These are phyloP conservation scores for Paraphoma sp. DNA, from an alignment of 2,329 filamentous ascomycete species.

Conservation along the genomic window DNA sequence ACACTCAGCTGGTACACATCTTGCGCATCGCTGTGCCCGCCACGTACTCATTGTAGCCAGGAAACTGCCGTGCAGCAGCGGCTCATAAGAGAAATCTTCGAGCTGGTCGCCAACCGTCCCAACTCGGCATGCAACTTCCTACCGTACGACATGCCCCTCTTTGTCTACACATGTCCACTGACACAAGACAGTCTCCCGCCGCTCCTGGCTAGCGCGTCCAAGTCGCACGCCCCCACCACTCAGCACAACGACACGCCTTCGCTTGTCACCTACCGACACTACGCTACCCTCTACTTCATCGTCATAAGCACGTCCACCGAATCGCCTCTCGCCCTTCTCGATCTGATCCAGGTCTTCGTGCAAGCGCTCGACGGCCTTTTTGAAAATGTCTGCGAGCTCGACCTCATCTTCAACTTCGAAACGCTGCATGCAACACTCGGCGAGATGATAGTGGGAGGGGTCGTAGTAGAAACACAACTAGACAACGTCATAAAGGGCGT, in stretches of 20 bases:
- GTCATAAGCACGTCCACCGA: conserved; percentile 96
- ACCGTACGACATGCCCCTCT: conserved; percentile 58
- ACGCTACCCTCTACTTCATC: conserved; percentile 98
- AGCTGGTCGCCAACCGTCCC: conserved; percentile 89
- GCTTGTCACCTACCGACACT: conserved; percentile 96
- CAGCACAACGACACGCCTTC: conserved; percentile 88
- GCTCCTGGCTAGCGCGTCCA: conserved; percentile 61
- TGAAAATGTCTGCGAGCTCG: conserved; percentile 97
- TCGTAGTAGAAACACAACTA: conserved; percentile 90
- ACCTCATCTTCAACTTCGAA: conserved; percentile 99
- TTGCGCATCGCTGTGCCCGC: no score
- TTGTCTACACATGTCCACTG: conserved; percentile 48
- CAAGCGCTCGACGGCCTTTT: conserved; percentile 94
- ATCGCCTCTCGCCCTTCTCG: conserved; percentile 91
- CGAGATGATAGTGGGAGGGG: conserved; percentile 95
- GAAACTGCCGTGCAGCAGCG: conserved; percentile 97
- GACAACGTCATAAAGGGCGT: conserved; percentile 90
- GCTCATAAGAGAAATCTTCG: conserved; percentile 96
- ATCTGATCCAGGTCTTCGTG: conserved; percentile 97
- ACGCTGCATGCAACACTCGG: conserved; percentile 87
- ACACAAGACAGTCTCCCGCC: conserved; percentile 68
- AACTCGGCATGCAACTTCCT: conserved; percentile 97
- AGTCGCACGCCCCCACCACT: conserved; percentile 54
- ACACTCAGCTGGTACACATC: conserved; percentile 74
- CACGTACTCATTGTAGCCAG: no score